Evolutionary conservation across 2,329 filamentous ascomycete species (phyloP), one percentile per base, ranked within the genome.

Genomic region (Xylariaceae sp.): DNA sequence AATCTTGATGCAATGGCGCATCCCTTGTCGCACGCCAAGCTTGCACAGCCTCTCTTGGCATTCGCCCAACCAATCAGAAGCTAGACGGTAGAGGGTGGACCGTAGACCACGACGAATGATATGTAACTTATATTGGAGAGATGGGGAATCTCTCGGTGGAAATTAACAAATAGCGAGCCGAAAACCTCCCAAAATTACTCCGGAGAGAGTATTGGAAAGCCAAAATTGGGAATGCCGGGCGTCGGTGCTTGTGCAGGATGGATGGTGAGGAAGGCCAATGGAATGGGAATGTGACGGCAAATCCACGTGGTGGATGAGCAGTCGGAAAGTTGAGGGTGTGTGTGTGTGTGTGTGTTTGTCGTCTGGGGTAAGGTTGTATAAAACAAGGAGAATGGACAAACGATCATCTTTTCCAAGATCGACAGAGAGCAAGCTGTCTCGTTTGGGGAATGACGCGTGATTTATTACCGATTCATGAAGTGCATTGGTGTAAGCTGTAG

Each of bases 11-110:
- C 42, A 35, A 40, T 27, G 37, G 21, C n/a, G 8, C n/a, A 32
- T 36, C 34, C 47, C 41, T 44, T 19, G 21, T 37, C 21, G 25
- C n/a, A 37, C 42, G 22, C 37, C 25, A 10, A 25, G 29, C 19
- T 35, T 52, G 52, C 58, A 60, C 58, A 47, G 58, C 58, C 58
- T 53, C 54, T 35, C 56, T 59, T 58, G 58, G 56, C 58, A 46
- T 23, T 38, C 32, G 41, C 21, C 10, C 41, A 33, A 36, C 45
- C 45, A 50, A 47, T 51, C 47, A 53, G 50, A 49, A 47, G 48
- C 48, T 45, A 43, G 48, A 29, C 20, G 40, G n/a, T 45, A 47
- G 23, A 14, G 32, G 34, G 11, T 39, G 19, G 21, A 32, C 12
- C 27, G 22, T 21, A 47, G 46, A 47, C 48, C 48, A 32, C 47